phyloP scores from a whole-genome alignment of 495 filamentous ascomycete species.

The Penicillium mononematosum region DNA sequence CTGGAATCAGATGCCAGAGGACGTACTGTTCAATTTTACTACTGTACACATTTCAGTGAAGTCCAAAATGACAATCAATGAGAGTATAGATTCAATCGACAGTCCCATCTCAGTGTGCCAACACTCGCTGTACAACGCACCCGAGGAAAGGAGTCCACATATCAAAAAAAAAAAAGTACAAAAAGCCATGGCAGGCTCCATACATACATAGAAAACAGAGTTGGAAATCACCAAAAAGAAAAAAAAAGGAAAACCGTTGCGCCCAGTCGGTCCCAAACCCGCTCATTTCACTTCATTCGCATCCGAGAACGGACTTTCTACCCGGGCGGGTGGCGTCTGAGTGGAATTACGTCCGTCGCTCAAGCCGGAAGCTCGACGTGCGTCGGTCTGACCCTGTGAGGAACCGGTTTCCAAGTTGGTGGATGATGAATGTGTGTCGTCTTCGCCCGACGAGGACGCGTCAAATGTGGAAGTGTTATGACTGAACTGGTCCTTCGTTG shows the following conservation, averaged over 20 bases:
- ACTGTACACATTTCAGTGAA: neutral
- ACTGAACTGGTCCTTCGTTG: slow-evolving; percentile 17
- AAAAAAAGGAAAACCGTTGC: slow-evolving; percentile 4
- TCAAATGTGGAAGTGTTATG: slow-evolving; percentile 38
- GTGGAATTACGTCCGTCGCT: slow-evolving; percentile 25
- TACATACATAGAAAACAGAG: slow-evolving; percentile 28
- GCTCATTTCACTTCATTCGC: slow-evolving; percentile 59
- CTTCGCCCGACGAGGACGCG: slow-evolving; percentile 40
- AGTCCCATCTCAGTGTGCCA: slow-evolving; percentile 18
- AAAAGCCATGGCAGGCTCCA: slow-evolving; percentile 19
- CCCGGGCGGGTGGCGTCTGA: slow-evolving; percentile 31
- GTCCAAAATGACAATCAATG: slow-evolving; percentile 4
- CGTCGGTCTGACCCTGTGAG: slow-evolving; percentile 52
- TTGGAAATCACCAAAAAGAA: slow-evolving; percentile 10
- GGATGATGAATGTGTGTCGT: slow-evolving; percentile 21
- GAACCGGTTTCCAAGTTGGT: slow-evolving; percentile 50
- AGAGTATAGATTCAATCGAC: slow-evolving; percentile 18
- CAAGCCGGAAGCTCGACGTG: slow-evolving; percentile 21
- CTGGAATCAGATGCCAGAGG: too few relatives aligned
- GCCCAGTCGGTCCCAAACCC: slow-evolving; percentile 1
- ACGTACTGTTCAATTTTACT: too few relatives aligned
- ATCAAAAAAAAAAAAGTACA: slow-evolving; percentile 15
- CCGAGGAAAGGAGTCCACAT: slow-evolving; percentile 10
- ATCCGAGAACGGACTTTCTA: slow-evolving; percentile 48
- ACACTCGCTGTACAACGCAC: slow-evolving; percentile 31